A percentile compares a stretch with the other conserved stretches of the same genome.
Conservation (phyloP, 176 grass and related monocot genomes). For the Urochloa ruziziensis region DNA sequence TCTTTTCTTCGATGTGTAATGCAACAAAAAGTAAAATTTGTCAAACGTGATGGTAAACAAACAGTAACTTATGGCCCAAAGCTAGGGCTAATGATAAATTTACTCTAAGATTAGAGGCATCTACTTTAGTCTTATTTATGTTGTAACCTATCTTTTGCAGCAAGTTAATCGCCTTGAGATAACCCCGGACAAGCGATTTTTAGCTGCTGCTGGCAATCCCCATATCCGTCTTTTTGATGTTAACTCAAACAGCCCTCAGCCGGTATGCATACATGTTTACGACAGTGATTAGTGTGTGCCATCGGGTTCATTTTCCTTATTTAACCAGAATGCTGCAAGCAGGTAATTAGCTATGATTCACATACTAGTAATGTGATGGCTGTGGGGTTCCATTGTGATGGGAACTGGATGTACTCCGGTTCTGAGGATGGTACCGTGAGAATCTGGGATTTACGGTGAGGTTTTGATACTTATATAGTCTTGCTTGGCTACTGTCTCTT, state of each 20-base stretch:
- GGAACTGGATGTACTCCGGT: constrained; percentile 99
- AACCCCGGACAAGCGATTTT: constrained; percentile 81
- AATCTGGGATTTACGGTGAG: constrained; percentile 97
- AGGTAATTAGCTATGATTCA: constrained; percentile 95
- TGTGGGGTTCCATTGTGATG: constrained; percentile 96
- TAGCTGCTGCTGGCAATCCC: constrained; percentile 91
- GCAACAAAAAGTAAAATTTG: not conserved
- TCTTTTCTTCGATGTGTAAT: not conserved
- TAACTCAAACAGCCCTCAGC: constrained; percentile 80
- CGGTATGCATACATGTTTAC: constrained; percentile 47
- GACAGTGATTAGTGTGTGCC: not conserved
- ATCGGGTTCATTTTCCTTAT: not conserved
- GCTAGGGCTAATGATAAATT: not conserved
- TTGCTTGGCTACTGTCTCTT: constrained; percentile 3
- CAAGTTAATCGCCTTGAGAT: constrained; percentile 96
- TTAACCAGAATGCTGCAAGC: constrained; percentile 20
- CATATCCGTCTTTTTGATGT: constrained; percentile 92
- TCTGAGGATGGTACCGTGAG: constrained; percentile 95
- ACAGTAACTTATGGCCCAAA: not conserved
- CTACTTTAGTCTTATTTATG: not conserved
- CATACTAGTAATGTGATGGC: constrained; percentile 99
- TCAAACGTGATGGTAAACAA: not conserved
- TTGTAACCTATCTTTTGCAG: constrained; percentile 43
- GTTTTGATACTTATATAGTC: not conserved
- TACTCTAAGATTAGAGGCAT: not conserved